Percentiles rank a stretch among this genome's conserved stretches.
Evolutionary conservation across 75 land plant genomes (phyloP).

Genomic region (Larix kaempferi): DNA sequence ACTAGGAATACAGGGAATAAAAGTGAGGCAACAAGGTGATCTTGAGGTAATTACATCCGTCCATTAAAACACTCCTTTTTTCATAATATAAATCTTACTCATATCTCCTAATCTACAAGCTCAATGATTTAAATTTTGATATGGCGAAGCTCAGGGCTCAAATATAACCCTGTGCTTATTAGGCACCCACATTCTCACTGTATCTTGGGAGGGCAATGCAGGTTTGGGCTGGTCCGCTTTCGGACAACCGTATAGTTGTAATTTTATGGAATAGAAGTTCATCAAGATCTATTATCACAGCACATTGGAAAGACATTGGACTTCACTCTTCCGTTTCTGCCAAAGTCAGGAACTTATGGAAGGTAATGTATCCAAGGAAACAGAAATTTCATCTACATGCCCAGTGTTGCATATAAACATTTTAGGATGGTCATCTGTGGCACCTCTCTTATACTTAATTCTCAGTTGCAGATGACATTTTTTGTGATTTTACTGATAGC

Average conservation of each 20-base stretch:
- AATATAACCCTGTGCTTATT: too few relatives aligned
- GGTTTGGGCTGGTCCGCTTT: constrained; percentile 96
- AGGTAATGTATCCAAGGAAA: constrained; percentile 35
- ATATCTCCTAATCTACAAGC: background rate
- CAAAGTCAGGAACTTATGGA: constrained; percentile 76
- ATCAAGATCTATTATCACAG: constrained; percentile 39
- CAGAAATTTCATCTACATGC: background rate
- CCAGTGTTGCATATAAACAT: background rate
- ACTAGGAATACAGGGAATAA: constrained; percentile 82
- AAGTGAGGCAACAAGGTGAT: constrained; percentile 41
- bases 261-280: constrained; percentile 78
- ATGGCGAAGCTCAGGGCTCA: too few relatives aligned
- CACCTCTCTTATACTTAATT: too few relatives aligned
- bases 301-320: constrained; percentile 60
- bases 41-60: constrained; percentile 41
- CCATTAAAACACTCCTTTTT: background rate
- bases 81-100: background rate
- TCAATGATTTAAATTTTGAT: constrained; percentile 18
- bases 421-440: too few relatives aligned
- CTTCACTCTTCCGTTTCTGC: constrained; percentile 36
- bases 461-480: background rate
- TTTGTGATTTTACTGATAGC: background rate
- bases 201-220: constrained; percentile 17
- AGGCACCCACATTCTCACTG: too few relatives aligned
- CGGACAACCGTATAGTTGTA: constrained; percentile 58